Base-by-base conservation (phyloP, 2,329 filamentous ascomycete genomes). In the Graphium sp. region DNA sequence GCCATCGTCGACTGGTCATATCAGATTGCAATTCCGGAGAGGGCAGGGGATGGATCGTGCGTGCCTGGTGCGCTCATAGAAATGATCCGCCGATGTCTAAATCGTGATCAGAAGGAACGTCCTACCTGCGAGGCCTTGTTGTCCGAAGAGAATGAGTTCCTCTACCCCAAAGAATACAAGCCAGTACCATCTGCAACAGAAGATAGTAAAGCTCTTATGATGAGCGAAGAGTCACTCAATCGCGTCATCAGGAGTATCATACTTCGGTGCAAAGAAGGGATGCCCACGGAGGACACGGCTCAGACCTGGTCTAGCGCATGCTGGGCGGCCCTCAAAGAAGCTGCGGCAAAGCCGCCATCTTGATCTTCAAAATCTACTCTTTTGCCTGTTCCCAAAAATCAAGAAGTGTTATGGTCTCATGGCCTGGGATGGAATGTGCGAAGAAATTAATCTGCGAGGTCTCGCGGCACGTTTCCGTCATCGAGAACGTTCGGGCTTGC, bases 1-100 rank as follows among this genome's bases (percentile, higher is more conserved):
- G 80, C 81, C 34, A 89, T 91, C 45, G 80, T 84, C 39, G 81
- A 87, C 49, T 80, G 72, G 50, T 63, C 72, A 32, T 72, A 84
- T 48, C 49, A 53, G 5, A 81, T 91, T 43, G 68, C 81, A 32
- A 89, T 74, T 42, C 76, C 76, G 0, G 61, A 71, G 2, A 59
- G 64, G 3, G 81, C 74, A 9, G 56, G 84, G 28, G 81, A 81
- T 24, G 74, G 61, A 29, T 56, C 62, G 1, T 53, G 56, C 0
- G 68, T 80, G 2, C 73, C 74, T 1, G 52, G 57, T 0, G 63
- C 62, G 8, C 52, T 78, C 9, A 48, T 78, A 19, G 53, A 62
- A 18, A 77, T 72, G 0, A 59, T 80, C 58, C 64, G 56, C 40
- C 59, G 63, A n/a, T 79, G 74, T 40, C 55, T 80, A 6, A 61